Evolutionary conservation across 257 asterid genomes (phyloP).

Genomic region (Petunia secreta): DNA sequence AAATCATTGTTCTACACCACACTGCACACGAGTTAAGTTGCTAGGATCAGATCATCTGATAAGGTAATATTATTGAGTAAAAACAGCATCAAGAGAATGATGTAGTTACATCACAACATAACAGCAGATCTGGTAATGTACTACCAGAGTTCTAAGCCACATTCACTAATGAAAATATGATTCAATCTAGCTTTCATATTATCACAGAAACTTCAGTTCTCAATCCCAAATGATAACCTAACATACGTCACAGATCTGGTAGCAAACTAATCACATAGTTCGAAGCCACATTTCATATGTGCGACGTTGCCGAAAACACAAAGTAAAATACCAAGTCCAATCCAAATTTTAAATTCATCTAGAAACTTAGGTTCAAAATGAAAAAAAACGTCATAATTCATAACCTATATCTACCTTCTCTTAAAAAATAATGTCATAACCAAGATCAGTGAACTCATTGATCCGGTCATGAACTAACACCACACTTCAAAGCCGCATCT

Average conservation of each 20-base stretch:
- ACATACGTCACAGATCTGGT: not conserved
- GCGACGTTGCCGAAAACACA: not conserved
- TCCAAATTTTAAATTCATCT: not conserved
- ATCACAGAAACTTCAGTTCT: not conserved
- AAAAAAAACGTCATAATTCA: not conserved
- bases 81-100: no score
- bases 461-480: not conserved
- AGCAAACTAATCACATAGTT: not conserved
- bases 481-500: not conserved
- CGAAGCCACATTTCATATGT: not conserved
- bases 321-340: not conserved
- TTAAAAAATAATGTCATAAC: not conserved
- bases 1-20: not conserved
- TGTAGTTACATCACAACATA: no score
- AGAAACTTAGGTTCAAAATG: not conserved
- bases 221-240: not conserved
- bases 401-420: not conserved
- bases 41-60: not conserved
- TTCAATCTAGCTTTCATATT: not conserved
- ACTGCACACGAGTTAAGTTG: not conserved
- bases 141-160: no score
- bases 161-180: not conserved
- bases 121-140: no score
- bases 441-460: not conserved
- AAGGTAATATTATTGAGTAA: no score